A percentile compares a stretch with the other conserved stretches of the same genome.
phyloP scores from a whole-genome alignment of 2,329 filamentous ascomycete genomes.

The Pseudocercospora fuligena region DNA sequence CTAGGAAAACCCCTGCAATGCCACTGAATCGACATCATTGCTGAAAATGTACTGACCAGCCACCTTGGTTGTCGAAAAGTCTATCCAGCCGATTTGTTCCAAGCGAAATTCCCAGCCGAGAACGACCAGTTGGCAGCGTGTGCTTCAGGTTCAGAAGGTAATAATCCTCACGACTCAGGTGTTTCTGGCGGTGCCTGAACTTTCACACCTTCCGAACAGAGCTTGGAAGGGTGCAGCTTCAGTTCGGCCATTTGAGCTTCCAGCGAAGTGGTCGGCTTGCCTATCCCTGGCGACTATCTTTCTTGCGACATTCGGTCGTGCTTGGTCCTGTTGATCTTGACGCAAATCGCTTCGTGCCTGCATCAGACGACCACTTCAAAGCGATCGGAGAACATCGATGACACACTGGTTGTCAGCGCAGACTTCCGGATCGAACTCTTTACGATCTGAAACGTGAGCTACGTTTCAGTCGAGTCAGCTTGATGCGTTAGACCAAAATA shows the following conservation, averaged over 20 bases:
- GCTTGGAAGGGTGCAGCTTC: background rate
- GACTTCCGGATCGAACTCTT: background rate
- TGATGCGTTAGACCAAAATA: background rate
- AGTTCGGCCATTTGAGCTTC: background rate
- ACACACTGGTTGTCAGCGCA: background rate
- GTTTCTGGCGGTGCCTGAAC: background rate
- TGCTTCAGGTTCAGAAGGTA: background rate
- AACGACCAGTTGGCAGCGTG: background rate
- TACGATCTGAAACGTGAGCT: background rate
- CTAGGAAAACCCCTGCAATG: background rate
- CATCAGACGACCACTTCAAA: background rate
- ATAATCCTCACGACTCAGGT: background rate
- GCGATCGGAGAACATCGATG: background rate
- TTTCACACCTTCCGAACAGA: background rate
- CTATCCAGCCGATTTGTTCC: background rate
- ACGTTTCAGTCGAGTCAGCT: background rate
- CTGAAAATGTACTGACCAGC: background rate
- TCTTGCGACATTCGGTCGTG: background rate
- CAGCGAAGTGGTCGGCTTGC: background rate
- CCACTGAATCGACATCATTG: conserved; percentile 5
- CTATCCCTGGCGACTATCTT: background rate
- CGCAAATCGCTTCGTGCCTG: background rate
- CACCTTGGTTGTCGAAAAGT: background rate
- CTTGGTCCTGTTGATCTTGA: background rate
- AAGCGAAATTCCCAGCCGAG: background rate